These are phyloP conservation scores for Microsporum audouinii DNA, from an alignment of 2,329 filamentous ascomycete species.

Conservation along the genomic window DNA sequence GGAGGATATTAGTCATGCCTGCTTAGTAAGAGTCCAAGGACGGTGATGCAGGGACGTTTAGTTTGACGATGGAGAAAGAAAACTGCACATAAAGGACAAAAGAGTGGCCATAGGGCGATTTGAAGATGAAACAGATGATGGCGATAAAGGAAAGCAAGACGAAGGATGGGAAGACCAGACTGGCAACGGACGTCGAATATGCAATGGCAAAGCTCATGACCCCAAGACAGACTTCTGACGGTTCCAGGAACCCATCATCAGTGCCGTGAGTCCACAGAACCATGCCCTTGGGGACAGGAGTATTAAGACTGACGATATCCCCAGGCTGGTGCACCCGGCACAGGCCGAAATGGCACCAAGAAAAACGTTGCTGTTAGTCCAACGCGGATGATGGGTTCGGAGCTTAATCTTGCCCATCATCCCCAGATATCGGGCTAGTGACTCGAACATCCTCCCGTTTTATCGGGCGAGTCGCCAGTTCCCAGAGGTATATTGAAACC, in stretches of 20 bases:
- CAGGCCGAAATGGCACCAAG: conserved; percentile 2
- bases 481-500: neutral
- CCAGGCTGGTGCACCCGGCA: neutral
- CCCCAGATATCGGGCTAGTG: neutral
- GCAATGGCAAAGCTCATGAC: neutral
- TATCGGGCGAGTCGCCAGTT: conserved; percentile 2
- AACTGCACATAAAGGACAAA: neutral
- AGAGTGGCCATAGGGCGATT: neutral
- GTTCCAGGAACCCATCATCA: neutral
- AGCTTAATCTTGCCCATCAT: neutral
- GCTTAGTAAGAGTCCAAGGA: neutral
- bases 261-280: neutral
- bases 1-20: neutral
- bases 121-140: neutral
- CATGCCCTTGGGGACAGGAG: neutral
- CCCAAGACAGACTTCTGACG: neutral
- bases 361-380: neutral
- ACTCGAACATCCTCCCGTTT: neutral
- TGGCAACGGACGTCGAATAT: neutral
- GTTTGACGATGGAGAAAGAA: neutral
- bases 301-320: neutral
- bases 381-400: neutral
- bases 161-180: neutral
- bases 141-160: neutral
- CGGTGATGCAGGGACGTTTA: too few relatives aligned